Evolutionary conservation across 768 basidiomycete genomes (phyloP), one percentile per base, ranked within the genome.

Genomic region (Suillus americanus): DNA sequence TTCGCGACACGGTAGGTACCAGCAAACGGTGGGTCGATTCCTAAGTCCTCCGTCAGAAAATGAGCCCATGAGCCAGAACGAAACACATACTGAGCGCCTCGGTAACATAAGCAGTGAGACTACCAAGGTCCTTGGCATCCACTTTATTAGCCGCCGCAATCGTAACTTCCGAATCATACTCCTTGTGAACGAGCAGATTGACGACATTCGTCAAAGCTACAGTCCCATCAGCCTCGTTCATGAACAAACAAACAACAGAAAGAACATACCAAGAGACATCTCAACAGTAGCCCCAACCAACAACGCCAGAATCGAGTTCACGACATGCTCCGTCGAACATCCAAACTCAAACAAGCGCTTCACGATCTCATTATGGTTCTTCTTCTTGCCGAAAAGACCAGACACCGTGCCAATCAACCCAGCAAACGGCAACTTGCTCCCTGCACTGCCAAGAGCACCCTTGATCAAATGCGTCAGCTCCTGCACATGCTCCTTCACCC

Each of bases 281-380:
- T 93, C 91, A 13, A 88, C 87, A 7, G 86, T 84, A 13, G 85
- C 78, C 38, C 84, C 83, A 63, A 93, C 84, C 78, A 93, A 79
- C 35, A 94, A 75, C 23, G 91, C 91, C 46, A 95, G 74, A 18
- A 92, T 79, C 38, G 85, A 86, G 72, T 91, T 92, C 8, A 88
- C 83, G 8, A 90, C 77, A 61, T 87, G 81, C 64, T 92, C 89
- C 0, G 80, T 78, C 5, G 86, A 82, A 51, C 82, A 81, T 2
- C 86, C 85, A 28, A 87, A 74, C 25, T 81, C 85, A 35, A 82
- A 79, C 41, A 94, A 79, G 14, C 84, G 82, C 69, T 86, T 83
- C 67, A 86, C 77, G 55, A 91, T 73, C 60, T 83, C 83, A 56
- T 82, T 78, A 60, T 84, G 81, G 43, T 30, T 69, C 68, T 73